A percentile compares a stretch with the other conserved stretches of the same genome.
Conservation (phyloP, 2,329 filamentous ascomycete genomes). For the Colletotrichum magnum region DNA sequence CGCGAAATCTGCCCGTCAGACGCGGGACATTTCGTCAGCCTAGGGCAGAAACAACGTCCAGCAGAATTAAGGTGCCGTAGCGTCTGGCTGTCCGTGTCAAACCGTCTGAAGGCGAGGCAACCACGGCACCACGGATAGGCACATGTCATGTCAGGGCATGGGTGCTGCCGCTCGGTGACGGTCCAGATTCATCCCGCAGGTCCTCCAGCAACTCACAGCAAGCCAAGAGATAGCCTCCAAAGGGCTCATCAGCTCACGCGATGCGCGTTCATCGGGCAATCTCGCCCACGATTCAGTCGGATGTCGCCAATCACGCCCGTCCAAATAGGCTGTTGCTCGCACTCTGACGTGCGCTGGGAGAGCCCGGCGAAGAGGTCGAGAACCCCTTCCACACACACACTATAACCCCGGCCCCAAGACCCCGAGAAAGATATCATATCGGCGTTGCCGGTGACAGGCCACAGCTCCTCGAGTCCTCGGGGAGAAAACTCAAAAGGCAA, state of each 20-base stretch:
- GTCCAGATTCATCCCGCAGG: not conserved
- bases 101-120: too few species aligned
- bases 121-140: constrained; percentile 4
- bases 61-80: not conserved
- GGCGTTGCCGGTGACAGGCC: constrained; percentile 26
- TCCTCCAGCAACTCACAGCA: constrained; percentile 18
- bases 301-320: constrained; percentile 25
- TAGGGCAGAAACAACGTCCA: not conserved
- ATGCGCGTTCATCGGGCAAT: constrained; percentile 31
- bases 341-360: constrained; percentile 18
- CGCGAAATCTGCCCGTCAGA: constrained; percentile 22
- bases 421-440: not conserved
- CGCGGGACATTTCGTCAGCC: constrained; percentile 23
- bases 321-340: constrained; percentile 13
- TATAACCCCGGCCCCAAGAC: too few species aligned
- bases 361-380: constrained; percentile 4
- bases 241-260: constrained; percentile 14
- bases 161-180: not conserved
- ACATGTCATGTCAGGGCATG: not conserved
- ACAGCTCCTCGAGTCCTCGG: not conserved
- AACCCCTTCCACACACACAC: not conserved
- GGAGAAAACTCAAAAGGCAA: not conserved
- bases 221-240: constrained; percentile 30
- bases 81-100: not conserved
- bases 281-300: constrained; percentile 33